Evolutionary conservation across 441 rosid species (phyloP), one percentile per base, ranked within the genome.

Genomic region (Hura crepitans): DNA sequence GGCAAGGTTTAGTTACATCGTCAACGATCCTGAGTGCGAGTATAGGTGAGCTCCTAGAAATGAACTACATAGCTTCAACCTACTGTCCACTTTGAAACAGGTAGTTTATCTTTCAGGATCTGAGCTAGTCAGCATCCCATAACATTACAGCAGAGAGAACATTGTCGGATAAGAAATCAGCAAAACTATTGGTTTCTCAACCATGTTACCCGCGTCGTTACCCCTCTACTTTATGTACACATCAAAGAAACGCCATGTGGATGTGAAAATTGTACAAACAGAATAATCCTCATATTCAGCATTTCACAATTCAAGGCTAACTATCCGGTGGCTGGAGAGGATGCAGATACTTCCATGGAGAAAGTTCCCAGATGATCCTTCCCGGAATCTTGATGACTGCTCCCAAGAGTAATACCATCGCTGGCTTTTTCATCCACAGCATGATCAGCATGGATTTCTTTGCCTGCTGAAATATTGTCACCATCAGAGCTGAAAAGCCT

Each of bases 261-360:
- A 57, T 55, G 77, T 55, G 72, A 65, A 69, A n/a, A 33, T 75
- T 55, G 55, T 61, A 66, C 46, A 47, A 65, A 62, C 46, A 66
- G 43, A 75, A 80, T 39, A 53, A 65, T 64, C 50, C 58, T 51
- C 42, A 15, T 59, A 54, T 49, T 42, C 22, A 39, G 30, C 66
- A 18, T 59, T 59, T 31, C 13, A 9, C 2, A 12, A 42, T 25
- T 2, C 35, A 31, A 4, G 8, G 46, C 28, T 50, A 46, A n/a
- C 82, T 82, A 83, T 62, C 82, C 78, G 9, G 73, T 64, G 1
- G 84, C 77, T 31, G 89, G 77, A 33, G 84, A 59, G 62, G 85
- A 69, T 20, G 82, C 76, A 30, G 82, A 73, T 28, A 74, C 54
- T 67, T n/a, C n/a, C n/a, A n/a, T n/a, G n/a, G 78, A 39, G 31